Evolutionary conservation across 768 basidiomycete species (phyloP), one percentile per base, ranked within the genome.

Genomic region (Auricularia heimuer): DNA sequence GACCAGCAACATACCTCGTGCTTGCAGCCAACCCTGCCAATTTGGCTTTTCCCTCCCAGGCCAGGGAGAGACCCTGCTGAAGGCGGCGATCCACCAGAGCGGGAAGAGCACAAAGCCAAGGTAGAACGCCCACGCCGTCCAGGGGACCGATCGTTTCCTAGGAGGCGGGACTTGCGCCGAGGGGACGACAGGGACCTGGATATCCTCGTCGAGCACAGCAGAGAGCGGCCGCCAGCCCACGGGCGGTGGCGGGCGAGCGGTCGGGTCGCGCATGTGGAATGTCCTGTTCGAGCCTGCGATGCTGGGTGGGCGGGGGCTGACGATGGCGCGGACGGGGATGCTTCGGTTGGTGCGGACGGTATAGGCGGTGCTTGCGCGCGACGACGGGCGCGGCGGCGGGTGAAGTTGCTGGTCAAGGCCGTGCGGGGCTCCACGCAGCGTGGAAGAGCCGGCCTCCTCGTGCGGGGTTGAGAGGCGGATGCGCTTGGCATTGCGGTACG

Each of bases 101-200:
- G 90, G 74, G 79, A 74, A 73, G 77, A 79, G 71, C 24, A 83
- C 65, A 67, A 91, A 90, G 14, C 89, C 90, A 64, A 87, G 64
- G 71, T 90, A 90, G 75, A 92, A 92, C 33, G 85, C 73, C 90
- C 90, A 91, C 12, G 87, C 86, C 66, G 90, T 88, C 33, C 84
- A 65, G 3, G 89, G 83, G 63, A 62, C 60, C 51, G 72, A 78
- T 7, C 29, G 54, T 54, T 54, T 54, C 54, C 29, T 8, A 7
- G 29, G 18, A 7, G 54, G 80, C 24, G 56, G 24, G 10, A 60
- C 33, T 11, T 33, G 56, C 29, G 24, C 56, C 7, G 24, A 29
- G 8, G 54, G 54, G 24, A 29, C 54, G 81, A 79, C 51, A 35
- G 18, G 39, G 6, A 54, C 21, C 45, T 18, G 36, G 18, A 24